Evolutionary conservation across 768 basidiomycete species (phyloP).

Genomic region (Favolaschia claudopus): DNA sequence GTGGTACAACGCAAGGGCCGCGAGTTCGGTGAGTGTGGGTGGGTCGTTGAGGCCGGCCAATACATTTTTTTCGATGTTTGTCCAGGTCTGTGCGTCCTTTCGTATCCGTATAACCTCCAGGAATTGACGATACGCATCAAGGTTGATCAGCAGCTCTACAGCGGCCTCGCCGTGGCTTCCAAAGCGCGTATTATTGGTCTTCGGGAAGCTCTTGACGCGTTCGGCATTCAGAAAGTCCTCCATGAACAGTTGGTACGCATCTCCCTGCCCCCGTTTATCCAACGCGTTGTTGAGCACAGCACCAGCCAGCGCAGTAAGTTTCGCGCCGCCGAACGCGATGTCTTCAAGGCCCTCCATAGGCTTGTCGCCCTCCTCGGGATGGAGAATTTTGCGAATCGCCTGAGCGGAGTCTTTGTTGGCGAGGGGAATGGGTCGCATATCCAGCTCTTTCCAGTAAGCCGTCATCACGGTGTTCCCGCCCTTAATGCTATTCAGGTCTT

Average conservation of each 20-base stretch:
- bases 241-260: slow-evolving; percentile 1
- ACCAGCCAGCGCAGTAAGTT: background rate
- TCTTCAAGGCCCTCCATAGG: background rate
- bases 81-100: background rate
- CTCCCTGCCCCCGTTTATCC: slow-evolving; percentile 12
- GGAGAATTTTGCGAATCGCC: background rate
- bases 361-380: background rate
- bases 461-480: slow-evolving; percentile 25
- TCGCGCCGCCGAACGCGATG: background rate
- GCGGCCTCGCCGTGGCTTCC: background rate
- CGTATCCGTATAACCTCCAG: background rate
- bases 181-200: too few species aligned
- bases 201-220: background rate
- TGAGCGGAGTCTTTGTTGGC: slow-evolving; percentile 2
- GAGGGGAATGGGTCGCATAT: background rate
- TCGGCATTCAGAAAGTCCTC: background rate
- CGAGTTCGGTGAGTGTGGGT: slow-evolving; percentile 27
- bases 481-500: slow-evolving; percentile 32
- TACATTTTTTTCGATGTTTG: slow-evolving; percentile 26
- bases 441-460: too few species aligned
- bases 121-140: background rate
- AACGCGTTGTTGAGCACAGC: slow-evolving; percentile 6
- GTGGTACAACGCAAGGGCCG: slow-evolving; percentile 22
- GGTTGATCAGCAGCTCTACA: background rate
- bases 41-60: slow-evolving; percentile 14